Evolutionary conservation across 805 yeast species (phyloP).

Genomic region (Kodamaea kakaduensis): DNA sequence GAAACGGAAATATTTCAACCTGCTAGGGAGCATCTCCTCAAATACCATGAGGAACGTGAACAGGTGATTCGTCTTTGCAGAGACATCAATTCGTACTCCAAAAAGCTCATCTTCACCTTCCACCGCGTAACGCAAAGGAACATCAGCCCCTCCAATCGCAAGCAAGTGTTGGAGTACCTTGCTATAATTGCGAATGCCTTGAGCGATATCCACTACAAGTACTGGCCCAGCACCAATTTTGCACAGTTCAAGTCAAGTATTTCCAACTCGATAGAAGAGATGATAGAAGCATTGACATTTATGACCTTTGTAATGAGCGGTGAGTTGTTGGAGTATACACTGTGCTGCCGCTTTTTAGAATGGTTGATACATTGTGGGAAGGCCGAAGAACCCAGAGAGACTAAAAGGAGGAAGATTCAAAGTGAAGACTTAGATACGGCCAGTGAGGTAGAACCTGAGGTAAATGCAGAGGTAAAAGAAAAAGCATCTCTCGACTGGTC

Average conservation of each 20-base stretch:
- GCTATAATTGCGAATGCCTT: conserved; percentile 6
- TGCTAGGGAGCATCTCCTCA: conserved; percentile 17
- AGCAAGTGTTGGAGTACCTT: conserved; percentile 15
- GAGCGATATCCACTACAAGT: conserved; percentile 6
- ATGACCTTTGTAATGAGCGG: conserved; percentile 15
- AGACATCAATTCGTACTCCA: conserved; percentile 37
- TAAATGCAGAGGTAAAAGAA: not conserved
- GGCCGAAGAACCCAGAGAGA: conserved; percentile 2
- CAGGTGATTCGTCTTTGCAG: conserved; percentile 30
- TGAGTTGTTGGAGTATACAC: conserved; percentile 13
- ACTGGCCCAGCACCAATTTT: conserved; percentile 13
- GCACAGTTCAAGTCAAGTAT: conserved; percentile 17
- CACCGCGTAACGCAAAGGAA: conserved; percentile 16
- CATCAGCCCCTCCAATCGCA: conserved; percentile 2
- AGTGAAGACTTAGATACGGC: not conserved
- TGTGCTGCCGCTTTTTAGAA: conserved; percentile 10
- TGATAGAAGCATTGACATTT: conserved; percentile 26
- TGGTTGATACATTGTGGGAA: conserved; percentile 3
- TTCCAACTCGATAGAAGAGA: conserved; percentile 24
- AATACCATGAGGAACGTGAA: conserved; percentile 32
- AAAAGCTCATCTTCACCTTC: conserved; percentile 27
- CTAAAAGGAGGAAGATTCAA: not conserved
- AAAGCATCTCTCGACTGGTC: not conserved
- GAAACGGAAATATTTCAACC: conserved; percentile 16
- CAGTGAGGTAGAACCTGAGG: too few relatives aligned